A percentile compares a stretch with the other conserved stretches of the same genome.
Conservation (phyloP, 768 basidiomycete genomes). For the Rhodotorula paludigena region DNA sequence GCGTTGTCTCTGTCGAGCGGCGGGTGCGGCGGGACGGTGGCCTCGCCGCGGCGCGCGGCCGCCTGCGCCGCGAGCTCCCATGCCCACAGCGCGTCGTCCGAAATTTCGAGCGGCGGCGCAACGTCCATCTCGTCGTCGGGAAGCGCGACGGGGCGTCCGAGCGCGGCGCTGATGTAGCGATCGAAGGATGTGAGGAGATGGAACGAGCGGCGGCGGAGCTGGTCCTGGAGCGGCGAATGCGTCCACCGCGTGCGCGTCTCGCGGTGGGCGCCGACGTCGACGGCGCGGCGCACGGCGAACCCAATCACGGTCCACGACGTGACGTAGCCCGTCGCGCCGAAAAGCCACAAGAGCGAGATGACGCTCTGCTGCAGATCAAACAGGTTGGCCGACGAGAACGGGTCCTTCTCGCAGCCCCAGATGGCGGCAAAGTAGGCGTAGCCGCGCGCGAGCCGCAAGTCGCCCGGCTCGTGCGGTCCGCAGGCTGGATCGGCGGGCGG, state of each 20-base stretch:
- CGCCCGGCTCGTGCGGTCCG: constrained; percentile 44
- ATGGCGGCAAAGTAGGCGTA: constrained; percentile 1
- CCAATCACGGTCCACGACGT: constrained; percentile 36
- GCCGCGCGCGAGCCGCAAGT: not conserved
- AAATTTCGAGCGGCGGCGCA: constrained; percentile 12
- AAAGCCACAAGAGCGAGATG: constrained; percentile 48
- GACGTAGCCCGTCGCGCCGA: constrained; percentile 42
- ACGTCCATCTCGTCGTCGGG: constrained; percentile 67
- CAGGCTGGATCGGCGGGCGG: constrained; percentile 35
- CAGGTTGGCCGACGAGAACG: not conserved
- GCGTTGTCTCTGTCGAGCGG: not conserved
- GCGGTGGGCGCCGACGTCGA: constrained; percentile 74
- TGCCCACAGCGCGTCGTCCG: constrained; percentile 12
- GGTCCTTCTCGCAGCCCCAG: not conserved
- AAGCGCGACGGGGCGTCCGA: constrained; percentile 67
- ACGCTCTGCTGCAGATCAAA: constrained; percentile 47
- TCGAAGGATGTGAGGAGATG: constrained; percentile 50
- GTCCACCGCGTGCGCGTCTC: constrained; percentile 51
- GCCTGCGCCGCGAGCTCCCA: constrained; percentile 17
- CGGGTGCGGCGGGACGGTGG: constrained; percentile 4
- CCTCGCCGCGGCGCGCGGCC: not conserved
- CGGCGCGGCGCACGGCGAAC: constrained; percentile 56
- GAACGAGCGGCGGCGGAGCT: constrained; percentile 73
- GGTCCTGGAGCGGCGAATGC: constrained; percentile 55
- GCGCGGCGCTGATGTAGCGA: constrained; percentile 46